Percentiles rank a stretch among this genome's conserved stretches.
These are phyloP conservation scores for Hypericum androsaemum DNA, from an alignment of 345 rosid species.

Conservation along the genomic window DNA sequence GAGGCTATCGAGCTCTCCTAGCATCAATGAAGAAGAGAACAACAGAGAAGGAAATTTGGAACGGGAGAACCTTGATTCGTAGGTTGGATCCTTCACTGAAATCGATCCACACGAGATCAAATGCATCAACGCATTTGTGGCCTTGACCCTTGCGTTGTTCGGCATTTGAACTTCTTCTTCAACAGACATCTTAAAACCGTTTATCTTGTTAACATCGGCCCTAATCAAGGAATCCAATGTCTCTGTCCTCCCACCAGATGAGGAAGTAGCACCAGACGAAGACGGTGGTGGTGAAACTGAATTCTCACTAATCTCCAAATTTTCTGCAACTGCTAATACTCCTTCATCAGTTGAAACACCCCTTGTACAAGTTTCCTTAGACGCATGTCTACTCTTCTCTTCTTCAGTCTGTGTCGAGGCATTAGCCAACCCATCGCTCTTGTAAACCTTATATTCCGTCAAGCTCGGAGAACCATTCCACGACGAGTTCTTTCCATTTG, in stretches of 20 bases:
- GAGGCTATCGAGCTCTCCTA: slow-evolving; percentile 75
- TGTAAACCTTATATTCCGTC: slow-evolving; percentile 64
- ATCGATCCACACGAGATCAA: slow-evolving; percentile 92
- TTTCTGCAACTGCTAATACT: slow-evolving; percentile 41
- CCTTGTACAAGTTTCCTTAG: slow-evolving; percentile 63
- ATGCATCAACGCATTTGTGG: slow-evolving; percentile 74
- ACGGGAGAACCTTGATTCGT: slow-evolving; percentile 59
- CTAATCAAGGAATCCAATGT: slow-evolving; percentile 85
- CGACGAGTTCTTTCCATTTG: slow-evolving; percentile 40
- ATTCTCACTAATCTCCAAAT: slow-evolving; percentile 38
- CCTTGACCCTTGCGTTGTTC: slow-evolving; percentile 50
- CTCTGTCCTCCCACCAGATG: slow-evolving; percentile 63
- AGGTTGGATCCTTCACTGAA: slow-evolving; percentile 89
- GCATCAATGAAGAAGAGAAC: slow-evolving; percentile 55
- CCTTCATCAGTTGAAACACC: slow-evolving; percentile 86
- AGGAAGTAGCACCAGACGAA: slow-evolving; percentile 49
- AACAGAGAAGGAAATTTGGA: slow-evolving; percentile 62
- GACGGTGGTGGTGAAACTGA: slow-evolving; percentile 60
- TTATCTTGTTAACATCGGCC: slow-evolving; percentile 80
- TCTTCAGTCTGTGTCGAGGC: slow-evolving; percentile 96
- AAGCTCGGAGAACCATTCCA: slow-evolving; percentile 63
- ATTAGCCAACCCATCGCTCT: slow-evolving; percentile 62
- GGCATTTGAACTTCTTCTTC: slow-evolving; percentile 70
- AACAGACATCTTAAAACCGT: slow-evolving; percentile 78
- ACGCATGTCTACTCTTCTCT: slow-evolving; percentile 27